phyloP scores from a whole-genome alignment of 2,329 filamentous ascomycete genomes.

The Fusarium sp. region DNA sequence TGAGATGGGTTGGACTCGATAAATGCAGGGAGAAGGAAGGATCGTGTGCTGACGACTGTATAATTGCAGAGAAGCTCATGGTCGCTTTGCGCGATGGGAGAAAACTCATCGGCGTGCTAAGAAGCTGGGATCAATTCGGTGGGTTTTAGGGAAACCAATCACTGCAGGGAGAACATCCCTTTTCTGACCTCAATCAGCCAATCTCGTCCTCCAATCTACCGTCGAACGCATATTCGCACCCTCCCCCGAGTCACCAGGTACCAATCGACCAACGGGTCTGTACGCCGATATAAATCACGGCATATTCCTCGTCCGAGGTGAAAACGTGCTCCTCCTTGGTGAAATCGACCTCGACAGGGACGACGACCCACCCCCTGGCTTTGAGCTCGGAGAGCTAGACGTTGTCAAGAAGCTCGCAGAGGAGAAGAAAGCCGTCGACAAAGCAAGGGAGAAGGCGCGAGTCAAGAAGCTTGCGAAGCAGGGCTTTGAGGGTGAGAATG shows the following conservation, averaged over 20 bases:
- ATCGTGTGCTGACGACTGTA: slow-evolving; percentile 40
- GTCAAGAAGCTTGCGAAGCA: slow-evolving; percentile 76
- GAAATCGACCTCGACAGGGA: slow-evolving; percentile 98
- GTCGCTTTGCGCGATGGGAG: slow-evolving; percentile 90
- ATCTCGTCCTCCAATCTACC: slow-evolving; percentile 93
- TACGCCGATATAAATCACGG: slow-evolving; percentile 89
- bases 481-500: slow-evolving; percentile 88
- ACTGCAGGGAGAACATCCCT: not conserved
- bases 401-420: slow-evolving; percentile 78
- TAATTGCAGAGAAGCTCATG: slow-evolving; percentile 85
- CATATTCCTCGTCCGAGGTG: slow-evolving; percentile 90
- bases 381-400: slow-evolving; percentile 70
- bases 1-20: not conserved
- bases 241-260: slow-evolving; percentile 53
- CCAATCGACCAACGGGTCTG: slow-evolving; percentile 55
- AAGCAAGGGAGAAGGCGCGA: slow-evolving; percentile 76
- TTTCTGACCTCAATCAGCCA: slow-evolving; percentile 66
- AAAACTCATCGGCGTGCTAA: slow-evolving; percentile 90
- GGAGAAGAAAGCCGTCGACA: slow-evolving; percentile 74
- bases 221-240: slow-evolving; percentile 84
- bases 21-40: slow-evolving; percentile 17
- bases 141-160: slow-evolving; percentile 47
- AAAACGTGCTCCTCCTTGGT: slow-evolving; percentile 95
- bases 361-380: slow-evolving; percentile 83
- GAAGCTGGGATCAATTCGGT: slow-evolving; percentile 99